phyloP scores from a whole-genome alignment of 805 yeast genomes.

The Hanseniaspora occidentalis region DNA sequence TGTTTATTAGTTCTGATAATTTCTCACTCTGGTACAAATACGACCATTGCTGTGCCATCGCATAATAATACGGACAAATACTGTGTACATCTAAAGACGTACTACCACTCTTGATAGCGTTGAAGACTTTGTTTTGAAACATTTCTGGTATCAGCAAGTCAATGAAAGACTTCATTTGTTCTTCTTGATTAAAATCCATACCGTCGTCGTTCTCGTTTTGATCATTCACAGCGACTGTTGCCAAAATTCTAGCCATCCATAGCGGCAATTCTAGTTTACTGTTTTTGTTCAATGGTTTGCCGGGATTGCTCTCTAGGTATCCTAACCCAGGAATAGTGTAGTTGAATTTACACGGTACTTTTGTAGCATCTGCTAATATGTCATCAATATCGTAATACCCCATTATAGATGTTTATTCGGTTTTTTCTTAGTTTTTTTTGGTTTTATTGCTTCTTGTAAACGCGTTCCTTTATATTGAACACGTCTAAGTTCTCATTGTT shows the following conservation, averaged over 20 bases:
- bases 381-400: slow-evolving; percentile 68
- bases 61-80: slow-evolving; percentile 54
- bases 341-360: slow-evolving; percentile 69
- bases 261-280: slow-evolving; percentile 69
- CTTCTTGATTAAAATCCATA: slow-evolving; percentile 13
- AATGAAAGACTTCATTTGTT: slow-evolving; percentile 36
- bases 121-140: slow-evolving; percentile 50
- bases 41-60: slow-evolving; percentile 68
- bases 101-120: slow-evolving; percentile 72
- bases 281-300: slow-evolving; percentile 37
- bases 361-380: slow-evolving; percentile 56
- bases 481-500: too few species aligned
- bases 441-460: too few species aligned
- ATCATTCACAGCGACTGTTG: slow-evolving; percentile 29
- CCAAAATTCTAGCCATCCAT: slow-evolving; percentile 79
- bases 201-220: slow-evolving; percentile 24
- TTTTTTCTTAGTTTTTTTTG: too few species aligned
- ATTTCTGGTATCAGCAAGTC: slow-evolving; percentile 63
- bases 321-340: slow-evolving; percentile 80
- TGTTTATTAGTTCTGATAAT: slow-evolving; percentile 36
- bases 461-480: too few species aligned
- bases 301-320: slow-evolving; percentile 68
- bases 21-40: slow-evolving; percentile 54
- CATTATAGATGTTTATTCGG: too few species aligned
- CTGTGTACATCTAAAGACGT: slow-evolving; percentile 52